These are phyloP conservation scores for Myxozyma melibiosi DNA, from an alignment of 805 yeast species.

Conservation along the genomic window DNA sequence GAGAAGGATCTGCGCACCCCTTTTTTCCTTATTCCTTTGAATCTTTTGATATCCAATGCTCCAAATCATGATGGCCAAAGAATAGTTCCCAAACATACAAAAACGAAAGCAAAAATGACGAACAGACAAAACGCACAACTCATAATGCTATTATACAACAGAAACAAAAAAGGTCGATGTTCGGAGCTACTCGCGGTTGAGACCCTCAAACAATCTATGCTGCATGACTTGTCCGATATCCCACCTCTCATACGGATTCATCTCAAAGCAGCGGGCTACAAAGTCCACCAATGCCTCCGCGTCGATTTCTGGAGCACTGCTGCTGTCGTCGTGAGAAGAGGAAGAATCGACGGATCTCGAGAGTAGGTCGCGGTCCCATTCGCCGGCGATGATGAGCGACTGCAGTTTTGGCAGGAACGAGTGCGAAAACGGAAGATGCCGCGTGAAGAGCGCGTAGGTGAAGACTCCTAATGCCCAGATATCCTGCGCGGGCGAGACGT, in stretches of 20 bases:
- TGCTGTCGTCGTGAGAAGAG: background rate
- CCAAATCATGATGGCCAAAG: background rate
- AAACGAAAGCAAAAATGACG: background rate
- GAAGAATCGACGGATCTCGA: conserved; percentile 26
- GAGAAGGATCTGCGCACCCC: too few relatives aligned
- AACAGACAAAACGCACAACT: background rate
- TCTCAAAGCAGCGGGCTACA: conserved; percentile 57
- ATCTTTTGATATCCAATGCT: background rate
- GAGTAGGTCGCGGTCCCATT: conserved; percentile 55
- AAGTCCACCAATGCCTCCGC: conserved; percentile 40
- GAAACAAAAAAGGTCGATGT: background rate
- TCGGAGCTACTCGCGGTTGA: background rate
- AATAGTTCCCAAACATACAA: too few relatives aligned
- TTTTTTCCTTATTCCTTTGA: background rate
- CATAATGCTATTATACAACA: background rate
- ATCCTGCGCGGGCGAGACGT: conserved; percentile 53
- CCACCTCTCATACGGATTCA: conserved; percentile 56
- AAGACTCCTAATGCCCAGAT: conserved; percentile 90
- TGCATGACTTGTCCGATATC: conserved; percentile 47
- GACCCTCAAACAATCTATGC: conserved; percentile 21
- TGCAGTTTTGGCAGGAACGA: conserved; percentile 79
- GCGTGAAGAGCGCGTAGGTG: conserved; percentile 69
- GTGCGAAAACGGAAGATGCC: conserved; percentile 80
- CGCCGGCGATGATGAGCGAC: conserved; percentile 69
- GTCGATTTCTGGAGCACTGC: background rate